phyloP scores from a whole-genome alignment of 1,284 basidiomycete genomes.

The Bjerkandera adusta region DNA sequence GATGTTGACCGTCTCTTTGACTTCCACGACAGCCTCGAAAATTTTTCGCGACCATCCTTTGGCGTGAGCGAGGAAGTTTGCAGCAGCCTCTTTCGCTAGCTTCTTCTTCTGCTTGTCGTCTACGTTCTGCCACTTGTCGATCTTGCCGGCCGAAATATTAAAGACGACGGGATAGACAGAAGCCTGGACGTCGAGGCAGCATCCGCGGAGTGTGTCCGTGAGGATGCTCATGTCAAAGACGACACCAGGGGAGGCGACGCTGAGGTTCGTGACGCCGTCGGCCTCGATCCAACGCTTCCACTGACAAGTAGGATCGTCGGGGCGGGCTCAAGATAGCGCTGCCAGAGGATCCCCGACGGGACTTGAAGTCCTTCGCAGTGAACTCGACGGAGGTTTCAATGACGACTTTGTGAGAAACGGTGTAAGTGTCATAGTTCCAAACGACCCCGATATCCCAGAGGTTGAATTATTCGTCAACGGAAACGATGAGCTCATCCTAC shows the following conservation, averaged over 20 bases:
- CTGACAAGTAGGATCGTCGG: not conserved
- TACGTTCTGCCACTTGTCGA: not conserved
- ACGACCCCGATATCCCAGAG: not conserved
- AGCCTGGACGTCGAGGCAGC: constrained; percentile 1
- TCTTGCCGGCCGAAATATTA: not conserved
- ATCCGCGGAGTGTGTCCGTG: not conserved
- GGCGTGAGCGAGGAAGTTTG: not conserved
- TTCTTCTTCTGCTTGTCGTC: not conserved
- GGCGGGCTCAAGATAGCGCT: not conserved
- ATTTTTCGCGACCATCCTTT: not conserved
- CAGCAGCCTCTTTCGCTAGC: not conserved
- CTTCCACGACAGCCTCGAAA: not conserved
- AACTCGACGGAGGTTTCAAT: not conserved
- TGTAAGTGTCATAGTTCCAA: not conserved
- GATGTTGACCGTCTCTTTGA: constrained; percentile 1
- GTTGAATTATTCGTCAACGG: not conserved
- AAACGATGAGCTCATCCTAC: not conserved
- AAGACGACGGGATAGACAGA: constrained; percentile 3
- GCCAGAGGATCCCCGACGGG: not conserved
- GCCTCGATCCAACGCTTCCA: not conserved
- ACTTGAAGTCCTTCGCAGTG: not conserved
- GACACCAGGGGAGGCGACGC: constrained; percentile 1
- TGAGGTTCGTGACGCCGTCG: not conserved
- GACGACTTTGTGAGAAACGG: not conserved
- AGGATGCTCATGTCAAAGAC: constrained; percentile 1